Base-by-base conservation (phyloP, 1,284 basidiomycete genomes). In the Gymnopus androsaceus region DNA sequence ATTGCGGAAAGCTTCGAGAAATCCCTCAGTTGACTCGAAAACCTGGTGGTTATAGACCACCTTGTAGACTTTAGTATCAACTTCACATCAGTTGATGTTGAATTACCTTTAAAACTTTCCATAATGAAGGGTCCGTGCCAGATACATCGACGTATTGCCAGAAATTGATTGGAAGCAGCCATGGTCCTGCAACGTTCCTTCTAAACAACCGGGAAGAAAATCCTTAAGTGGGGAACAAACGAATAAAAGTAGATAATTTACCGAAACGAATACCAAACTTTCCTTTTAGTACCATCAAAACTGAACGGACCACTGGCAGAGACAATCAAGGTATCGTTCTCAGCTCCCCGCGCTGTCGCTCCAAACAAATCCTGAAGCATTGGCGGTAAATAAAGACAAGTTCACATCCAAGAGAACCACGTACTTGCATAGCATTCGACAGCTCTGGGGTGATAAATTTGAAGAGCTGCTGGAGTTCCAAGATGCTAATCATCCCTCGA, bases 41-140 rank as follows among this genome's bases (percentile, higher is more conserved):
- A 82, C 64, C 64, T 84, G 81, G 46, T 80, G 74, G 57, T 86
- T 82, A 63, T 86, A 85, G 11, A 87, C 79, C 51, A 85, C 66
- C 74, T 83, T 9, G 58, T 14, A 30, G 30, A 41, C 41, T 17
- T 30, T 31, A 14, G 25, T 17, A 4, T 23, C 17, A n/a, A 21
- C 14, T 25, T 49, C 17, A 11, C 51, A 7, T 40, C 14, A 33
- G 40, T 40, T 25, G 25, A 23, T 19, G 30, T n/a, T 46, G 14
- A 31, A 17, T 4, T 34, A 79, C 81, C 72, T 81, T 81, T 48
- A 80, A 66, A 28, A 78, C 59, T 53, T 76, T 76, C 82, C 83
- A 87, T 50, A 75, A 65, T 3, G 70, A 66, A 0, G 76, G 61
- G 61, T 86, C 83, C 2, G 78, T 82, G 3, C 84, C 84, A 17